Base-by-base conservation (phyloP, 805 yeast genomes). In the Wickerhamomyces bovis region DNA sequence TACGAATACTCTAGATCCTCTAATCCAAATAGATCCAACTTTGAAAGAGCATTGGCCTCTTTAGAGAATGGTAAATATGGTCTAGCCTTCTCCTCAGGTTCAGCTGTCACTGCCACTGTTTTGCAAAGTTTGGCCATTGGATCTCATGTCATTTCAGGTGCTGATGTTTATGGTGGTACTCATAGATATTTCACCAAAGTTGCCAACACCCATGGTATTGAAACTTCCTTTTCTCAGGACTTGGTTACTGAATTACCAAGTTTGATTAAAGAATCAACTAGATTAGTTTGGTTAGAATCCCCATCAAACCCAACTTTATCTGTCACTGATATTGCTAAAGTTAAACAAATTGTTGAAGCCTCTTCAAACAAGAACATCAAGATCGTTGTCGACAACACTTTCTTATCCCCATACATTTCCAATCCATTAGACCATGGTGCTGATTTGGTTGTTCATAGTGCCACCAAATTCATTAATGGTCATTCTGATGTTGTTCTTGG, bases 401-500 rank as follows among this genome's bases (percentile, higher is more conserved):
- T 87, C 76, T 70, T 86, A 63, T 84, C 94, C 16, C 95, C 95
- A 60, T 87, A 87, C 71, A 70, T 87, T 60, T 87, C 89, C 53
- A 87, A 85, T 73, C 96, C 96, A 54, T 76, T 88, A 64, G 71
- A 68, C 52, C 81, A 74, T 56, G 96, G 96, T 55, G 96, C 94
- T 46, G 95, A 88, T 61, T 78, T 87, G 51, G 95, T 88, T 43
- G 84, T 85, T 40, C 96, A 88, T 71, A 85, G 94, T 16, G 95
- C 87, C 51, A 86, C 96, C 61, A 88, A 88, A 69, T 89, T 85
- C 73, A 81, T 88, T 69, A 88, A 87, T 62, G 96, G 96, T 54
- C 96, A 88, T 71, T 85, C 95, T 22, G 96, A 88, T 63, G 95
- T 88, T 20, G 94, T 88, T 44, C 77, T 87, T 72, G 96, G 96